Conservation (phyloP, 305 asterid species). For the Salvia sclarea region DNA sequence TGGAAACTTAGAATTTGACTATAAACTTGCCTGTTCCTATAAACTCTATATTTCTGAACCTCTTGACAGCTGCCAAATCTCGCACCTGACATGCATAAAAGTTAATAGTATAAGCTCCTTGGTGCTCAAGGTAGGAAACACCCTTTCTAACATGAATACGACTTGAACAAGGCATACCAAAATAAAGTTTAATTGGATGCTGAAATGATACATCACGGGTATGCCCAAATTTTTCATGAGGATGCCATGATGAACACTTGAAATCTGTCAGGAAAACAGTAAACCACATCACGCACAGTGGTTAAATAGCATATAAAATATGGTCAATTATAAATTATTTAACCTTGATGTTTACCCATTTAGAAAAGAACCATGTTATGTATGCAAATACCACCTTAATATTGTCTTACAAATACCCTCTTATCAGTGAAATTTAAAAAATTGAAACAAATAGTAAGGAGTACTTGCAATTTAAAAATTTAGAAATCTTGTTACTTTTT, state of each 20-base stretch:
- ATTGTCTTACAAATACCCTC: conserved; percentile 4
- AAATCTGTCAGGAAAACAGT: conserved; percentile 50
- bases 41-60: conserved; percentile 68
- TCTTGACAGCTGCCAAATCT: conserved; percentile 80
- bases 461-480: neutral
- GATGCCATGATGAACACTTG: conserved; percentile 74
- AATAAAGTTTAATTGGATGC: conserved; percentile 91
- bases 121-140: conserved; percentile 24
- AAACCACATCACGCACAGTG: conserved; percentile 33
- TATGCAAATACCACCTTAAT: neutral
- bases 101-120: conserved; percentile 25
- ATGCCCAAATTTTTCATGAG: conserved; percentile 70
- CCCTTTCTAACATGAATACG: conserved; percentile 23
- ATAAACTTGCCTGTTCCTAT: conserved; percentile 61
- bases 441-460: neutral
- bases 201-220: conserved; percentile 80
- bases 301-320: conserved; percentile 2
- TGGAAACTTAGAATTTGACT: too few relatives aligned
- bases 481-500: neutral
- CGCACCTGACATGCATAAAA: conserved; percentile 59
- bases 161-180: conserved; percentile 53
- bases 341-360: neutral
- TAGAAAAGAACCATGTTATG: neutral
- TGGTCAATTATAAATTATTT: neutral
- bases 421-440: neutral